phyloP scores from a whole-genome alignment of 352 stramenopile species.

The Hyaloperonospora brassicae region DNA sequence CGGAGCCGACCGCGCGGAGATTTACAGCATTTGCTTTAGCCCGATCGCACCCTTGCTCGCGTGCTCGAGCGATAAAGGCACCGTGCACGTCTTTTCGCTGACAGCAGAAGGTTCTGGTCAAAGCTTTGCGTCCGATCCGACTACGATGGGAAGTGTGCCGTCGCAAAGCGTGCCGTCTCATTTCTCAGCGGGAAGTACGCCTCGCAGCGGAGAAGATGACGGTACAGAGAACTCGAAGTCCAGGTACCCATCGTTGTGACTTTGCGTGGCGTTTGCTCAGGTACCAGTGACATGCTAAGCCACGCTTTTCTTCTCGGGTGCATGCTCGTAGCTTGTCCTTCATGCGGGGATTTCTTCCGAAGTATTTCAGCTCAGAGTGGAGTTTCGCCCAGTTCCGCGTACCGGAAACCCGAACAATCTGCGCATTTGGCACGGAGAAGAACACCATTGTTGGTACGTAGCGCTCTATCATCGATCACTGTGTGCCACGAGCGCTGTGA shows the following conservation, averaged over 20 bases:
- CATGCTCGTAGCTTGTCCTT: constrained; percentile 64
- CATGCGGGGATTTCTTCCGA: constrained; percentile 85
- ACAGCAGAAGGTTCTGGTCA: constrained; percentile 60
- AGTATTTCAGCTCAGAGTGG: constrained; percentile 92
- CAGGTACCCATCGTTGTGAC: constrained; percentile 27
- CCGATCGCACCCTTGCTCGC: constrained; percentile 89
- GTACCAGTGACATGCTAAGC: neutral
- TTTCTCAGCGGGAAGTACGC: constrained; percentile 36
- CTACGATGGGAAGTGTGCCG: constrained; percentile 43
- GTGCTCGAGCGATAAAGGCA: constrained; percentile 96
- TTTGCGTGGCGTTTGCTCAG: neutral
- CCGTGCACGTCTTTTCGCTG: constrained; percentile 92
- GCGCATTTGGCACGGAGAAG: constrained; percentile 88
- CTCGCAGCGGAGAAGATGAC: constrained; percentile 61
- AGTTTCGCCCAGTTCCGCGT: constrained; percentile 91
- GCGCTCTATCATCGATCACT: neutral
- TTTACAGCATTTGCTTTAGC: constrained; percentile 97
- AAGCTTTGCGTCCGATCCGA: constrained; percentile 46
- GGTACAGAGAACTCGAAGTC: constrained; percentile 86
- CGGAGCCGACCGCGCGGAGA: constrained; percentile 93
- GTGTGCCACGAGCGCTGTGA: neutral
- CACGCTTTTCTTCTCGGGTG: neutral
- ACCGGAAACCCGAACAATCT: constrained; percentile 86
- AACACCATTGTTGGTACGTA: constrained; percentile 87
- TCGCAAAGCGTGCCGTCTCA: constrained; percentile 33